phyloP scores from a whole-genome alignment of 805 yeast species.

The Metschnikowia orientalis region DNA sequence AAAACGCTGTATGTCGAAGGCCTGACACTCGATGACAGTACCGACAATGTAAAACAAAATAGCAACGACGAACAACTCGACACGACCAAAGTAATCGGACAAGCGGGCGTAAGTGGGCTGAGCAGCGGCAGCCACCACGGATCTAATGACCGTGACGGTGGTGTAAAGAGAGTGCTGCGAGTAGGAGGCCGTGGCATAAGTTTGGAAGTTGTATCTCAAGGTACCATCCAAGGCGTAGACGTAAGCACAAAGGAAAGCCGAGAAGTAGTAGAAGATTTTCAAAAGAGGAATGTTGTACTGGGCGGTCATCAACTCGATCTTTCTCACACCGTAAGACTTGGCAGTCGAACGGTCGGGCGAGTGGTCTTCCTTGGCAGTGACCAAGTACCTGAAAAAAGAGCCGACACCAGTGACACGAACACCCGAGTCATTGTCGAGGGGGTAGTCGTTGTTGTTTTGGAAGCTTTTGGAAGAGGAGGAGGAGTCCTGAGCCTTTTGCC shows the following conservation, averaged over 20 bases:
- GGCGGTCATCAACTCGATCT: constrained; percentile 50
- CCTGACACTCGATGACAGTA: constrained; percentile 59
- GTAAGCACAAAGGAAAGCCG: constrained; percentile 53
- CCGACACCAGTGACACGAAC: constrained; percentile 1
- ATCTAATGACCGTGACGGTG: constrained; percentile 53
- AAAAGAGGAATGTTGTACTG: constrained; percentile 29
- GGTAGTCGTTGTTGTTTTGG: neutral
- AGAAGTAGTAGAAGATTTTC: constrained; percentile 42
- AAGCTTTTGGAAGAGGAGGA: constrained; percentile 1
- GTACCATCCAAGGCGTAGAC: constrained; percentile 57
- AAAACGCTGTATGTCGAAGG: constrained; percentile 51
- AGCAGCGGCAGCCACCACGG: constrained; percentile 63
- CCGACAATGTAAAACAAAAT: constrained; percentile 58
- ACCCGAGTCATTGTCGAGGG: neutral
- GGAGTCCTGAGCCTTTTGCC: neutral
- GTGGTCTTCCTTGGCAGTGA: neutral
- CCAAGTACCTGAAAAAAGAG: constrained; percentile 1
- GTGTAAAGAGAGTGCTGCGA: constrained; percentile 51
- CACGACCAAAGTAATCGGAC: constrained; percentile 64
- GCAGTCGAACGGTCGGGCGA: constrained; percentile 9
- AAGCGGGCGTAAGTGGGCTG: constrained; percentile 62
- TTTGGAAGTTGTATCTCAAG: constrained; percentile 45
- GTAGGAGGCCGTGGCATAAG: constrained; percentile 54
- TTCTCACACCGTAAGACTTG: constrained; percentile 49
- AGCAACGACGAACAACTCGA: constrained; percentile 46